Evolutionary conservation across 2,329 filamentous ascomycete species (phyloP).

Genomic region (Dactylellina haptotyla): DNA sequence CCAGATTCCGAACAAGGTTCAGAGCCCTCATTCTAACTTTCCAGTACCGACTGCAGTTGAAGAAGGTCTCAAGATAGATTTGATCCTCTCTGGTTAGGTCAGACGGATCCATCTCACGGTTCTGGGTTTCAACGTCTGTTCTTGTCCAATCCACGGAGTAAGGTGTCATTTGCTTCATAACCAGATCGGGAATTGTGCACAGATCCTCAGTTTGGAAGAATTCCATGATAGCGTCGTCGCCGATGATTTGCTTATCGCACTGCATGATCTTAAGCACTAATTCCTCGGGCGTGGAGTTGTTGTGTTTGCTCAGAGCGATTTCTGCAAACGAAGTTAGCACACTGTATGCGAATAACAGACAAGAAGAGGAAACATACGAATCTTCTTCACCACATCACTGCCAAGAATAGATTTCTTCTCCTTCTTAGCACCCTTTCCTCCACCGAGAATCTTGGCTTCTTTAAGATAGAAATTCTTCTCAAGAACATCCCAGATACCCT

Average conservation of each 20-base stretch:
- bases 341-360: background rate
- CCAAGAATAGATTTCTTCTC: constrained; percentile 98
- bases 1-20: constrained; percentile 81
- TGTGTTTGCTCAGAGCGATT: constrained; percentile 94
- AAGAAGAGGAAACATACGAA: constrained; percentile 67
- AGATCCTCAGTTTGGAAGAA: constrained; percentile 93
- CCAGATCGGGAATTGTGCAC: constrained; percentile 90
- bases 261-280: constrained; percentile 94
- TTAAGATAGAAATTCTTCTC: constrained; percentile 98
- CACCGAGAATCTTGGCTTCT: constrained; percentile 88
- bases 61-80: constrained; percentile 91
- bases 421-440: constrained; percentile 72
- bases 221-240: constrained; percentile 93
- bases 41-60: constrained; percentile 97
- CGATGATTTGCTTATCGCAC: constrained; percentile 86
- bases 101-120: constrained; percentile 78
- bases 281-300: constrained; percentile 82
- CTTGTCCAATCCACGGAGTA: constrained; percentile 98
- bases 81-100: constrained; percentile 96
- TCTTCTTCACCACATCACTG: constrained; percentile 85
- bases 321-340: constrained; percentile 61
- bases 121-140: constrained; percentile 78
- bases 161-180: constrained; percentile 87
- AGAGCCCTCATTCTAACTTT: constrained; percentile 95
- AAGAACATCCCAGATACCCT: constrained; percentile 95